phyloP scores from a whole-genome alignment of 1,139 yeast species.

The Debaryomyces subglobosus region DNA sequence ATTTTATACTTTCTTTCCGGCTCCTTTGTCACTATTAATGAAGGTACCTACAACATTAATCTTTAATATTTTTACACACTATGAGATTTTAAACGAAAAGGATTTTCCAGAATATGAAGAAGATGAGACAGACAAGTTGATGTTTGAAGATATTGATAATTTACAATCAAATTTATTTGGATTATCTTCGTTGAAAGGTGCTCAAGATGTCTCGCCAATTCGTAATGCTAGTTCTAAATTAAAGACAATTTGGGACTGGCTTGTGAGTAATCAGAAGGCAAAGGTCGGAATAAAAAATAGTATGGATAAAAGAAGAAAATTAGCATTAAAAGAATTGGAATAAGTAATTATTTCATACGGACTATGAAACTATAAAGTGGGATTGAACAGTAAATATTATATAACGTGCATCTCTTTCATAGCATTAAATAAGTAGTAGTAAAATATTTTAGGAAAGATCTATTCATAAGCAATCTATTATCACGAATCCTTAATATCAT shows the following conservation, averaged over 20 bases:
- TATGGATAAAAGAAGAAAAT: conserved; percentile 46
- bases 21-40: conserved; percentile 38
- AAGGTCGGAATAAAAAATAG: conserved; percentile 22
- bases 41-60: conserved; percentile 20
- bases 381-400: neutral
- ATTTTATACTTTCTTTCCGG: conserved; percentile 47
- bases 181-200: conserved; percentile 46
- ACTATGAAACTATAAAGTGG: neutral
- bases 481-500: neutral
- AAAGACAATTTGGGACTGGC: conserved; percentile 31
- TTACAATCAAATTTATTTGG: conserved; percentile 42
- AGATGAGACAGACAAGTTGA: conserved; percentile 23
- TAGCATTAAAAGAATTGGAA: conserved; percentile 47
- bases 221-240: conserved; percentile 28
- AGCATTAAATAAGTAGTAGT: neutral
- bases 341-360: conserved; percentile 13
- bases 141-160: conserved; percentile 31
- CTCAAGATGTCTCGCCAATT: conserved; percentile 34
- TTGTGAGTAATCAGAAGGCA: conserved; percentile 18
- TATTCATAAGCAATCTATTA: neutral
- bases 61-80: conserved; percentile 24
- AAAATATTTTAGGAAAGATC: neutral
- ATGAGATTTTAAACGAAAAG: conserved; percentile 29
- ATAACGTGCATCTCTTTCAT: neutral
- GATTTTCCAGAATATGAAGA: conserved; percentile 33